Evolutionary conservation across 768 basidiomycete species (phyloP).

Genomic region (Roridomyces roridus): DNA sequence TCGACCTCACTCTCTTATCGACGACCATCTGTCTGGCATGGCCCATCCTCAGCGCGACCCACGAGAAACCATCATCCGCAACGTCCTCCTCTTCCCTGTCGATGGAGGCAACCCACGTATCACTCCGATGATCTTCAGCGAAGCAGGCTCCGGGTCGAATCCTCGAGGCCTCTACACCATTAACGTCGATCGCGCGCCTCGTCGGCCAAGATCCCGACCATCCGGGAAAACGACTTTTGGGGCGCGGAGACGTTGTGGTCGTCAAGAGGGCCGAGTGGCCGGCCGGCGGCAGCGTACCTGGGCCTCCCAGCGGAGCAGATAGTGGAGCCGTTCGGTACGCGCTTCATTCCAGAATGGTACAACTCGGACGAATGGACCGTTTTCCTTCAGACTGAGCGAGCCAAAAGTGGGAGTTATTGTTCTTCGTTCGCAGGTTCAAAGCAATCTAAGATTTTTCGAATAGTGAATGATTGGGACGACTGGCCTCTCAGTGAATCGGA

Average conservation of each 20-base stretch:
- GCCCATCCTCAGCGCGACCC: no score
- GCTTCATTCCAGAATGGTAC: not conserved
- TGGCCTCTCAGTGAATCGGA: not conserved
- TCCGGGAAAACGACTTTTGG: constrained; percentile 6
- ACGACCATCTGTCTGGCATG: no score
- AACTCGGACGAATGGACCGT: not conserved
- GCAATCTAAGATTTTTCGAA: not conserved
- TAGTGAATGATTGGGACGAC: not conserved
- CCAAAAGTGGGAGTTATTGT: not conserved
- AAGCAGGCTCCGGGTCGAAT: not conserved
- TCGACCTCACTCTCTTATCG: no score
- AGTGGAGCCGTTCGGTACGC: not conserved
- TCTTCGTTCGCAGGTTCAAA: not conserved
- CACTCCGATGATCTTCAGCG: constrained; percentile 7
- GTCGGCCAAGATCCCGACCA: not conserved
- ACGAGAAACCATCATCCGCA: constrained; percentile 3
- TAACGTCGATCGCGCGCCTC: constrained; percentile 2
- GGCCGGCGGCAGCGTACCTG: not conserved
- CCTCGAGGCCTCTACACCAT: constrained; percentile 4
- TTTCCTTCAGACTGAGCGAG: not conserved
- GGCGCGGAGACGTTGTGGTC: constrained; percentile 13
- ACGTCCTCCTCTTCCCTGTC: constrained; percentile 6
- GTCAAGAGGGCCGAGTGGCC: constrained; percentile 12
- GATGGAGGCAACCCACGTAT: constrained; percentile 5
- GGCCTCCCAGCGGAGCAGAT: not conserved